Percentiles rank a stretch among this genome's conserved stretches.
phyloP scores from a whole-genome alignment of 371 early-diverging fungal species.

The Mucor lusitanicus region DNA sequence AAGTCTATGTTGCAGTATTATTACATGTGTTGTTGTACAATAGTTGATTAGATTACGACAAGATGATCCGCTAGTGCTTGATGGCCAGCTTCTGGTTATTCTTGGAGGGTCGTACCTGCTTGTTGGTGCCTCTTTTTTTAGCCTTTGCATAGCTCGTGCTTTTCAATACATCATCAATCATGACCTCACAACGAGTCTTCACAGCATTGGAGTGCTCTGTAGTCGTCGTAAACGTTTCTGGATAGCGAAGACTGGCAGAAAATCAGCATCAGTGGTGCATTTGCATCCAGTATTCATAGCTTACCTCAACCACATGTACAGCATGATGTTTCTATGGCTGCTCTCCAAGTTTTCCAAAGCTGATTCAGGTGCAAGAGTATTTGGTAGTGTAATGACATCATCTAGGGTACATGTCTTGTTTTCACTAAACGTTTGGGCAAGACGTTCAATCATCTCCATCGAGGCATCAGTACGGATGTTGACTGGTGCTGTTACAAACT shows the following conservation, averaged over 20 bases:
- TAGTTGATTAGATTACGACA: no score
- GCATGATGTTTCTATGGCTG: slow-evolving; percentile 73
- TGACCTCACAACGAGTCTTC: slow-evolving; percentile 46
- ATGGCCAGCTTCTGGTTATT: not conserved
- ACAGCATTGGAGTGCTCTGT: slow-evolving; percentile 31
- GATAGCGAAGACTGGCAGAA: slow-evolving; percentile 47
- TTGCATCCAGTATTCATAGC: not conserved
- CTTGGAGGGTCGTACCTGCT: not conserved
- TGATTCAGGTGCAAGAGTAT: slow-evolving; percentile 14
- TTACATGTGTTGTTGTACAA: not conserved
- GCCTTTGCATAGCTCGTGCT: not conserved
- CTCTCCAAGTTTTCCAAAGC: slow-evolving; percentile 62
- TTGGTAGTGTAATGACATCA: slow-evolving; percentile 58
- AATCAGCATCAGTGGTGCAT: not conserved
- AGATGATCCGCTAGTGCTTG: not conserved
- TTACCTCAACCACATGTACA: slow-evolving; percentile 89
- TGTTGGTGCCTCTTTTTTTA: not conserved
- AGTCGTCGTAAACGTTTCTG: slow-evolving; percentile 38
- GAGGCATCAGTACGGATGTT: slow-evolving; percentile 40
- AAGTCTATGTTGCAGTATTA: not conserved
- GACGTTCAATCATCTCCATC: slow-evolving; percentile 25
- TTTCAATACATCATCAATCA: slow-evolving; percentile 51
- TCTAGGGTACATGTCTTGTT: slow-evolving; percentile 42
- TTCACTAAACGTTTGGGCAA: slow-evolving; percentile 47
- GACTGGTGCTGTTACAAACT: slow-evolving; percentile 70